Conservation (phyloP, 208 protist species). For the Wallacemonas rigidus region DNA sequence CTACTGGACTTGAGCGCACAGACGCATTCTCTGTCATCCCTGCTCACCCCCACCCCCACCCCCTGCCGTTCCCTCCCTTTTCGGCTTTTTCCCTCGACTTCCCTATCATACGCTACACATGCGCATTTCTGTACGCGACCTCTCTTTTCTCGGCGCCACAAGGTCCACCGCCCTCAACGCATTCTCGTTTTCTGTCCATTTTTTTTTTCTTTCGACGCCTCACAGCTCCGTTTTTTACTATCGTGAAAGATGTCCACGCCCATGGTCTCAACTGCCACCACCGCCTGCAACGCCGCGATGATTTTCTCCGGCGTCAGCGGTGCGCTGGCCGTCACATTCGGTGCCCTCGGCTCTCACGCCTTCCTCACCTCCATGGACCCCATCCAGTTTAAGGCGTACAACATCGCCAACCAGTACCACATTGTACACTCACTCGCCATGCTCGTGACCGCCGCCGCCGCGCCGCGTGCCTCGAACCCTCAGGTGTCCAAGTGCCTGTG, state of each 20-base stretch:
- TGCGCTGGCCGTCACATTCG: conserved; percentile 37
- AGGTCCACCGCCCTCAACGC: too few relatives aligned
- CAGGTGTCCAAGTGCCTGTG: conserved; percentile 28
- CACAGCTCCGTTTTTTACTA: conserved; percentile 3
- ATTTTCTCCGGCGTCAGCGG: conserved; percentile 38
- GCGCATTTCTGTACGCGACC: too few relatives aligned
- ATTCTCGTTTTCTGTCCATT: conserved; percentile 1
- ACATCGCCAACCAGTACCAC: conserved; percentile 67
- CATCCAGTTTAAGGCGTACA: conserved; percentile 46
- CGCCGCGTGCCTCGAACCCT: conserved; percentile 25
- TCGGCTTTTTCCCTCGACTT: too few relatives aligned
- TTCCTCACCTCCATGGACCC: conserved; percentile 51
- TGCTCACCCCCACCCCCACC: too few relatives aligned
- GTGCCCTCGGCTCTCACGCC: conserved; percentile 55
- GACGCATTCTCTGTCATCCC: too few relatives aligned
- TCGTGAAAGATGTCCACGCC: conserved; percentile 5
- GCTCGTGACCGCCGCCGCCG: conserved; percentile 40
- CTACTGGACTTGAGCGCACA: too few relatives aligned
- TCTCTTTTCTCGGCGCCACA: too few relatives aligned
- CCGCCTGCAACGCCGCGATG: conserved; percentile 18
- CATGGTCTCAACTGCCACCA: conserved; percentile 11
- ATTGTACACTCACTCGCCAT: conserved; percentile 69
- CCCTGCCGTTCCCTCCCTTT: too few relatives aligned
- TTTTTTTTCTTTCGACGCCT: background rate
- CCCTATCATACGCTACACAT: too few relatives aligned